phyloP scores from a whole-genome alignment of 768 basidiomycete species.

The Hericium alpestre region DNA sequence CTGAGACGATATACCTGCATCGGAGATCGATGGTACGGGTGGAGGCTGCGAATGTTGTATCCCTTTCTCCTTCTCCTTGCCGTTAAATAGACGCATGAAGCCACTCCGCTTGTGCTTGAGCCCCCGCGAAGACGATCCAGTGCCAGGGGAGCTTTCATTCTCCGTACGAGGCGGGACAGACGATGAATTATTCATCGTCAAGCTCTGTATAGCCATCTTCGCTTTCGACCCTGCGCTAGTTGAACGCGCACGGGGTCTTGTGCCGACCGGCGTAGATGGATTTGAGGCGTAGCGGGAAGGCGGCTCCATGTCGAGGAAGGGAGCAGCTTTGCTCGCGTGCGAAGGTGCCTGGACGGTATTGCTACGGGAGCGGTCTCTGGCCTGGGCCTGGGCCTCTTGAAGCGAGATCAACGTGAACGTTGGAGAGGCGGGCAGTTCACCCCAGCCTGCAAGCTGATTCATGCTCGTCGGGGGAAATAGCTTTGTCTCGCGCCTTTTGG shows the following conservation, averaged over 20 bases:
- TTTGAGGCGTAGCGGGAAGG: constrained; percentile 11
- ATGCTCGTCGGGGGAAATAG: neutral
- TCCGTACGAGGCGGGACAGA: constrained; percentile 2
- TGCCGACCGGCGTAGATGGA: constrained; percentile 8
- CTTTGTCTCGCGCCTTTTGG: constrained; percentile 5
- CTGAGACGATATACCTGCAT: constrained; percentile 11
- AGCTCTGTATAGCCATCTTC: constrained; percentile 17
- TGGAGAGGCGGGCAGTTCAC: constrained; percentile 33
- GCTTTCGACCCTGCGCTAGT: constrained; percentile 45
- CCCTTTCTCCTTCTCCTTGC: constrained; percentile 33
- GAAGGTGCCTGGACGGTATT: constrained; percentile 27
- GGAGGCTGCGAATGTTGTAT: constrained; percentile 33
- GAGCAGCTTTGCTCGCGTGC: constrained; percentile 5
- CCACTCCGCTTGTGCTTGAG: constrained; percentile 74
- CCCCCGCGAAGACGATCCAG: constrained; percentile 27
- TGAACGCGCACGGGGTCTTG: constrained; percentile 43
- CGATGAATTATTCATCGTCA: constrained; percentile 9
- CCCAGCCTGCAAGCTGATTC: constrained; percentile 32
- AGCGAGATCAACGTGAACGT: constrained; percentile 62
- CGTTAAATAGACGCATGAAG: constrained; percentile 69
- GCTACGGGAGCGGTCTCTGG: constrained; percentile 45
- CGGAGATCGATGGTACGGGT: constrained; percentile 45
- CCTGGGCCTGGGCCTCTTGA: constrained; percentile 65
- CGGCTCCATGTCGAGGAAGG: constrained; percentile 25
- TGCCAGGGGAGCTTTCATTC: neutral